Conservation (phyloP, 345 rosid species). For the Citrus unshiu region DNA sequence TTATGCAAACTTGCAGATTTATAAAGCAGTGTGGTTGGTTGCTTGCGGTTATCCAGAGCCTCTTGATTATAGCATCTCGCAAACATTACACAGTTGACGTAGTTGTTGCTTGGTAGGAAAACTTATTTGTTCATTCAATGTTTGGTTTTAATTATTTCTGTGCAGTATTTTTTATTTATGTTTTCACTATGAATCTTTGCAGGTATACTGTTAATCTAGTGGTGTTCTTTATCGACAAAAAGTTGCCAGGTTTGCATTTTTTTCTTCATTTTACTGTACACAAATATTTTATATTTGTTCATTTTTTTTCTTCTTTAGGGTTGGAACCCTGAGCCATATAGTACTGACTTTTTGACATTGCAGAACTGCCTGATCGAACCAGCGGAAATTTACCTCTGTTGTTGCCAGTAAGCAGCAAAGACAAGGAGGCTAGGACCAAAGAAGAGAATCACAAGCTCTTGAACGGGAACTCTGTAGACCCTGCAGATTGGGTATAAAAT, state of each 20-base stretch:
- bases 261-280: background rate
- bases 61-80: constrained; percentile 89
- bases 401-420: constrained; percentile 62
- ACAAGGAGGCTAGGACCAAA: constrained; percentile 64
- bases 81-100: constrained; percentile 97
- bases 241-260: constrained; percentile 75
- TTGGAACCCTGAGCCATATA: background rate
- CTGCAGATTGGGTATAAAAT: constrained; percentile 81
- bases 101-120: constrained; percentile 86
- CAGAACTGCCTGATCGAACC: constrained; percentile 88
- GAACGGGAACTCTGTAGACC: constrained; percentile 80
- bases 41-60: constrained; percentile 78
- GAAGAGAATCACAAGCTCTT: constrained; percentile 94
- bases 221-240: constrained; percentile 95
- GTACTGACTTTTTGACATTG: constrained; percentile 21
- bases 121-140: background rate
- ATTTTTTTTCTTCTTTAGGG: background rate
- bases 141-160: background rate
- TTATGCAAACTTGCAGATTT: constrained; percentile 48
- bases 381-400: constrained; percentile 39
- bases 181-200: constrained; percentile 13
- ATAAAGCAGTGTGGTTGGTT: constrained; percentile 87
- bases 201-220: constrained; percentile 96
- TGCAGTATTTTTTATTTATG: constrained; percentile 12
- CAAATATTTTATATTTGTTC: background rate